Evolutionary conservation across 352 stramenopile genomes (phyloP).

Genomic region (Phytophthora capsici): DNA sequence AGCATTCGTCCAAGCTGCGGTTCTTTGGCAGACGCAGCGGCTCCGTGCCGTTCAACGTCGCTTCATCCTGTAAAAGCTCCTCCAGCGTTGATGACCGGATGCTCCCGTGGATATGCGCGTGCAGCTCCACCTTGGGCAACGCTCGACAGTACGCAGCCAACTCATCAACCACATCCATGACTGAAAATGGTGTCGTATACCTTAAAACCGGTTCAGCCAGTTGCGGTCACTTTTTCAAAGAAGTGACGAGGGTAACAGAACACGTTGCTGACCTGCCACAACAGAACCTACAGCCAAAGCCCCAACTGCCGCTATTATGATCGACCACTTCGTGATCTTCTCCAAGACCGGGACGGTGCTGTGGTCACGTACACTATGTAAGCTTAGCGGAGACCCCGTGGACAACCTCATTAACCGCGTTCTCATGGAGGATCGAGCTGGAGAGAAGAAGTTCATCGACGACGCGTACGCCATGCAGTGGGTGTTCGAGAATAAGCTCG

Average conservation of each 20-base stretch:
- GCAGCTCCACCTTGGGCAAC: constrained; percentile 88
- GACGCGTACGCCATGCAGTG: constrained; percentile 92
- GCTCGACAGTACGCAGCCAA: constrained; percentile 55
- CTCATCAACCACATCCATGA: constrained; percentile 21
- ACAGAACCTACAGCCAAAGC: neutral
- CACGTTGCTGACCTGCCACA: constrained; percentile 8
- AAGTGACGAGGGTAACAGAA: constrained; percentile 10
- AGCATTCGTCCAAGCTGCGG: constrained; percentile 84
- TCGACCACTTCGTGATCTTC: constrained; percentile 94
- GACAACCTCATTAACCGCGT: constrained; percentile 90
- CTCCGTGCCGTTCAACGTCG: constrained; percentile 26
- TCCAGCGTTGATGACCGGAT: constrained; percentile 74
- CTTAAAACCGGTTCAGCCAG: constrained; percentile 3
- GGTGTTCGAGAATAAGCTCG: constrained; percentile 92
- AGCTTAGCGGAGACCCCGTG: constrained; percentile 86
- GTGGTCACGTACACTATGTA: constrained; percentile 90
- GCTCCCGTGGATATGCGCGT: constrained; percentile 89
- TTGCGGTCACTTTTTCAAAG: constrained; percentile 12
- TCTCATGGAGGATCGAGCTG: constrained; percentile 90
- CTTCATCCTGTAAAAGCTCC: constrained; percentile 66
- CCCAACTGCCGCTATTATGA: no score
- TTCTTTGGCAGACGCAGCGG: constrained; percentile 48
- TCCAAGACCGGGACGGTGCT: constrained; percentile 91
- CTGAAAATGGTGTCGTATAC: constrained; percentile 22
- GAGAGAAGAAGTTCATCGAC: constrained; percentile 86